These are phyloP conservation scores for Penicillium rolfsii DNA, from an alignment of 2,329 filamentous ascomycete species.

Conservation along the genomic window DNA sequence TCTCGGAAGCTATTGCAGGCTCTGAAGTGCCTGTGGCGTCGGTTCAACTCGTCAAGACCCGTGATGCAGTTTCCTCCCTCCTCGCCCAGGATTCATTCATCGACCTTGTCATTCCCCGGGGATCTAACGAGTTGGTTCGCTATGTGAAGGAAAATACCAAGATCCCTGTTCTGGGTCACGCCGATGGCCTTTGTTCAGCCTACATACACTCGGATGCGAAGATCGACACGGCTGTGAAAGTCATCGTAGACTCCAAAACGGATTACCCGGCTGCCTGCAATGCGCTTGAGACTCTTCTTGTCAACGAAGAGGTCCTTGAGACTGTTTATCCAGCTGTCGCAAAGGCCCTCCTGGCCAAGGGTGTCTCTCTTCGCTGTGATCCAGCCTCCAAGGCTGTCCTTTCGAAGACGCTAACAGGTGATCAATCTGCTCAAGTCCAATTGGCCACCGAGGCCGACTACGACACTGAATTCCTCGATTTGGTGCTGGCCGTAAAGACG, in stretches of 20 bases:
- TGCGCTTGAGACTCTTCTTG: slow-evolving; percentile 85
- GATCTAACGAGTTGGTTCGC: slow-evolving; percentile 85
- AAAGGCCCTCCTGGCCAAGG: slow-evolving; percentile 71
- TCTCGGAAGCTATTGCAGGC: slow-evolving; percentile 72
- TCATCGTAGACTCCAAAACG: slow-evolving; percentile 89
- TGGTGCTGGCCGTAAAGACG: slow-evolving; percentile 81
- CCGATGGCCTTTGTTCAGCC: slow-evolving; percentile 86
- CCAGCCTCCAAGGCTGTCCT: slow-evolving; percentile 67
- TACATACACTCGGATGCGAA: slow-evolving; percentile 84
- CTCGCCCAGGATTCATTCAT: slow-evolving; percentile 83
- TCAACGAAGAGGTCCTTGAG: slow-evolving; percentile 71
- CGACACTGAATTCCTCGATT: slow-evolving; percentile 84
- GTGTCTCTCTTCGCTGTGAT: slow-evolving; percentile 84
- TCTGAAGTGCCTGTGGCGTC: slow-evolving; percentile 81
- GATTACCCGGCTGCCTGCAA: slow-evolving; percentile 97
- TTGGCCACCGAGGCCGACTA: slow-evolving; percentile 73
- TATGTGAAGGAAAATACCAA: slow-evolving; percentile 89
- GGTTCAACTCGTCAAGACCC: slow-evolving; percentile 90
- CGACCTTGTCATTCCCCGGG: slow-evolving; percentile 91
- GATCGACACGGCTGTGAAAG: slow-evolving; percentile 68
- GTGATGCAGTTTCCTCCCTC: slow-evolving; percentile 87
- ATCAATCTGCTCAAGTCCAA: slow-evolving; percentile 58
- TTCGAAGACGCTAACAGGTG: slow-evolving; percentile 48
- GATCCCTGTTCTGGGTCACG: slow-evolving; percentile 94
- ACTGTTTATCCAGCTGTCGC: slow-evolving; percentile 73